phyloP scores from a whole-genome alignment of 2,329 filamentous ascomycete genomes.

The Cercospora brassicicola region DNA sequence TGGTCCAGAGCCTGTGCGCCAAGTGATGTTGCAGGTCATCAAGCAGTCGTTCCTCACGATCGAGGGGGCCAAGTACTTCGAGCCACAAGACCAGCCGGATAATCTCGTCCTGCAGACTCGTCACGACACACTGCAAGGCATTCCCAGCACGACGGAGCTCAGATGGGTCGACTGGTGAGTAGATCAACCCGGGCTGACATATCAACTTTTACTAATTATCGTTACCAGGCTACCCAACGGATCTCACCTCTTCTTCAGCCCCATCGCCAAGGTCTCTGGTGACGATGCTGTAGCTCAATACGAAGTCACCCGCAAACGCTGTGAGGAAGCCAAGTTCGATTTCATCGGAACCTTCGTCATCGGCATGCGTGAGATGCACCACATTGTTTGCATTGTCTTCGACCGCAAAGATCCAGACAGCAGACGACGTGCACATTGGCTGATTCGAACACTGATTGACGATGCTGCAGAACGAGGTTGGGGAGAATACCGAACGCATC shows the following conservation, averaged over 20 bases:
- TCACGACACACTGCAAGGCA: slow-evolving; percentile 33
- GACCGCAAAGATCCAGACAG: slow-evolving; percentile 47
- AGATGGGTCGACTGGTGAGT: slow-evolving; percentile 51
- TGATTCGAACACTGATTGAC: slow-evolving; percentile 45
- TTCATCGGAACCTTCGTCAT: slow-evolving; percentile 55
- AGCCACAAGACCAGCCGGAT: slow-evolving; percentile 44
- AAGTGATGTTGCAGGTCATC: slow-evolving; percentile 42
- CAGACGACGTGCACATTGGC: slow-evolving; percentile 41
- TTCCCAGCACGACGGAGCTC: slow-evolving; percentile 41
- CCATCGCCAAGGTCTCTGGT: slow-evolving; percentile 53
- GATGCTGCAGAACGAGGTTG: slow-evolving; percentile 46
- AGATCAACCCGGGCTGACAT: not conserved
- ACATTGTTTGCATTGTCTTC: slow-evolving; percentile 58
- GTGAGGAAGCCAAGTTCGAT: slow-evolving; percentile 51
- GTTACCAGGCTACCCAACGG: slow-evolving; percentile 47
- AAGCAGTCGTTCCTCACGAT: slow-evolving; percentile 48
- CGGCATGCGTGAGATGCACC: slow-evolving; percentile 57
- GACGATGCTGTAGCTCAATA: slow-evolving; percentile 51
- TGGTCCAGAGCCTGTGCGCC: slow-evolving; percentile 36
- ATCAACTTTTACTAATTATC: not conserved
- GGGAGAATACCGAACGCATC: slow-evolving; percentile 51
- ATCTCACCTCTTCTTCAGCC: slow-evolving; percentile 55
- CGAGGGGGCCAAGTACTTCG: slow-evolving; percentile 46
- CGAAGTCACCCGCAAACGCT: slow-evolving; percentile 39
- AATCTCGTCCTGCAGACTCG: slow-evolving; percentile 36